Conservation (phyloP, 768 basidiomycete genomes). For the Suillus discolor region DNA sequence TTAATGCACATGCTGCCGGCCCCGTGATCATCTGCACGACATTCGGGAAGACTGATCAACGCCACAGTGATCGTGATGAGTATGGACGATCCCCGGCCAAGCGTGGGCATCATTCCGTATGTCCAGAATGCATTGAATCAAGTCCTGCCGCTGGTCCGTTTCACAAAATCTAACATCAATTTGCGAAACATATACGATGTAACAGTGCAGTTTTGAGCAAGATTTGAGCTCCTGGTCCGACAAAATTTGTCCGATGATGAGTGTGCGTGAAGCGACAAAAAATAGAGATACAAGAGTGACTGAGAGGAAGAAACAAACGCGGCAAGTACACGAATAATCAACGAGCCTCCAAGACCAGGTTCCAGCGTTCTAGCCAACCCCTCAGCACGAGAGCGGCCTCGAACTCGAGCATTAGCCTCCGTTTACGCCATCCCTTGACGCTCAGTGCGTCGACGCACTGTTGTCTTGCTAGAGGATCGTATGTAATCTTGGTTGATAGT, state of each 20-base stretch:
- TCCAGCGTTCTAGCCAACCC: slow-evolving; percentile 51
- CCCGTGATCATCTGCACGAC: too few species aligned
- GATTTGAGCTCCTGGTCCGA: neutral
- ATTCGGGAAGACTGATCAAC: too few species aligned
- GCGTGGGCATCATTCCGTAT: too few species aligned
- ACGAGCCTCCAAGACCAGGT: slow-evolving; percentile 15
- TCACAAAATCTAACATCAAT: too few species aligned
- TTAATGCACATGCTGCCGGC: too few species aligned
- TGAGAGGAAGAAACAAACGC: neutral
- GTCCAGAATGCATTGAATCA: too few species aligned
- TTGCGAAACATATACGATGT: too few species aligned
- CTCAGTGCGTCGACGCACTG: slow-evolving; percentile 27
- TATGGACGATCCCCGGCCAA: too few species aligned
- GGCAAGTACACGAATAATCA: neutral
- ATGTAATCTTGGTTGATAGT: slow-evolving; percentile 12
- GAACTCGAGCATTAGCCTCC: slow-evolving; percentile 49
- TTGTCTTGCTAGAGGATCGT: slow-evolving; percentile 18
- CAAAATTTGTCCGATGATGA: neutral
- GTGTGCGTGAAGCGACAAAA: neutral
- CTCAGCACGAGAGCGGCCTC: slow-evolving; percentile 52
- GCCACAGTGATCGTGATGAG: too few species aligned
- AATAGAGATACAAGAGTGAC: neutral
- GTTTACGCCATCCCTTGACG: slow-evolving; percentile 45
- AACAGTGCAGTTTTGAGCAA: too few species aligned
- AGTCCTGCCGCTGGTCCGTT: too few species aligned